These are phyloP conservation scores for Vaccinium corymbosum DNA, from an alignment of 148 eudicot genomes.

Conservation along the genomic window DNA sequence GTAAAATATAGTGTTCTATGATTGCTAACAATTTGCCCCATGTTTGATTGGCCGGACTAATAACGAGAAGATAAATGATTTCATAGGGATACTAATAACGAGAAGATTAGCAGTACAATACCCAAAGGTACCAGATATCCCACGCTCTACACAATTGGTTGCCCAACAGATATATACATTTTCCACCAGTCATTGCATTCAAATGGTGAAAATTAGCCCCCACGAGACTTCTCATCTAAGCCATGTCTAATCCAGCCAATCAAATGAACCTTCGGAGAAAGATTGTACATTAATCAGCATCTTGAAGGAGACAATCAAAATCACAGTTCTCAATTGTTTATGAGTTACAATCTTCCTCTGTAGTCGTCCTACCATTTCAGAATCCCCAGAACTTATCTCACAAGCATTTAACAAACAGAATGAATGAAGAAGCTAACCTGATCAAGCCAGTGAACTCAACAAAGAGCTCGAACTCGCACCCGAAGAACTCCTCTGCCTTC, in stretches of 20 bases:
- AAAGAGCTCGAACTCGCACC: slow-evolving; percentile 73
- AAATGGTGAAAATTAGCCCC: too few species aligned
- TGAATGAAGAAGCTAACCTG: slow-evolving; percentile 38
- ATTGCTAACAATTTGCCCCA: neutral
- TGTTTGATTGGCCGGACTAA: neutral
- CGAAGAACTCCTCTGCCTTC: slow-evolving; percentile 76
- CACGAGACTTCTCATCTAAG: neutral
- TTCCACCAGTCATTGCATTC: too few species aligned
- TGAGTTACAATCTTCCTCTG: neutral
- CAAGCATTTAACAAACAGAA: neutral
- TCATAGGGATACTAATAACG: neutral
- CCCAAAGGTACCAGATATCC: neutral
- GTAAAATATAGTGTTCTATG: neutral
- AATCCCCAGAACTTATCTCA: neutral
- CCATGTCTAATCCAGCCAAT: neutral
- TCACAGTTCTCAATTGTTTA: neutral
- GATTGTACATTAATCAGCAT: neutral
- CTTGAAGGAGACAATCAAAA: neutral
- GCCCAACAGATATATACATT: neutral
- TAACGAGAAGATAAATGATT: neutral
- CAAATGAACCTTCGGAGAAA: neutral
- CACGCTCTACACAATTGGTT: neutral
- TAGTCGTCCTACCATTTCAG: neutral
- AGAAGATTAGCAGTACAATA: neutral
- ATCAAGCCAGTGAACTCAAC: slow-evolving; percentile 96